These are phyloP conservation scores for Colletotrichum salicis DNA, from an alignment of 2,329 filamentous ascomycete species.

Conservation along the genomic window DNA sequence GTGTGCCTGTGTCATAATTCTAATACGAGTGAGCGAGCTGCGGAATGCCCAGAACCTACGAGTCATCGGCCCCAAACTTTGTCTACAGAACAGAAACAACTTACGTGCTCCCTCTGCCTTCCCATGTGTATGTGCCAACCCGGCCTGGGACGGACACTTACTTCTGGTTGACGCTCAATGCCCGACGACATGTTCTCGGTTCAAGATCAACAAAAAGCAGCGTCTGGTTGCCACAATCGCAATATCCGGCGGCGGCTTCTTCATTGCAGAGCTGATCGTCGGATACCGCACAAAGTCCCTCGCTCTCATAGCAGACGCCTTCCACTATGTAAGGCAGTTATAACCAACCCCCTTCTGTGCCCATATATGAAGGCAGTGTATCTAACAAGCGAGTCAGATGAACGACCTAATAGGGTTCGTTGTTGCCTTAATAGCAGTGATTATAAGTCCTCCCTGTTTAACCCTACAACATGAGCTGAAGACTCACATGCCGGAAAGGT, in stretches of 20 bases:
- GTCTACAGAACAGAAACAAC: background rate
- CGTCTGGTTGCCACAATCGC: constrained; percentile 59
- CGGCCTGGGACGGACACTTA: background rate
- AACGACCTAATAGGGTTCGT: constrained; percentile 78
- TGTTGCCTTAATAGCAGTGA: constrained; percentile 72
- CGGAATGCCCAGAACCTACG: background rate
- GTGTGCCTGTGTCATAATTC: background rate
- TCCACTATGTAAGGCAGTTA: constrained; percentile 74
- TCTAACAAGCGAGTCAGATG: constrained; percentile 55
- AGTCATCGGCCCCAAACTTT: background rate
- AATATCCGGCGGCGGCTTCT: constrained; percentile 62
- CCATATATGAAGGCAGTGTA: background rate
- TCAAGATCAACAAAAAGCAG: constrained; percentile 51
- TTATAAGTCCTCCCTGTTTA: constrained; percentile 54
- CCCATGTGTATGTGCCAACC: background rate
- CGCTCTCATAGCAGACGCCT: constrained; percentile 80
- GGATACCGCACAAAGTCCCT: constrained; percentile 78
- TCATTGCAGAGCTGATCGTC: constrained; percentile 65
- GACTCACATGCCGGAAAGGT: constrained; percentile 52
- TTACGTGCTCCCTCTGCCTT: background rate
- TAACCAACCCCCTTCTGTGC: background rate
- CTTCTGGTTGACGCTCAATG: no score
- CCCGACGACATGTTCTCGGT: constrained; percentile 30
- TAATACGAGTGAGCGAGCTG: background rate
- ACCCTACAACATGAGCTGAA: background rate